Percentiles rank a stretch among this genome's conserved stretches.
Conservation (phyloP, 2,329 filamentous ascomycete genomes). For the Ascochyta pisi region DNA sequence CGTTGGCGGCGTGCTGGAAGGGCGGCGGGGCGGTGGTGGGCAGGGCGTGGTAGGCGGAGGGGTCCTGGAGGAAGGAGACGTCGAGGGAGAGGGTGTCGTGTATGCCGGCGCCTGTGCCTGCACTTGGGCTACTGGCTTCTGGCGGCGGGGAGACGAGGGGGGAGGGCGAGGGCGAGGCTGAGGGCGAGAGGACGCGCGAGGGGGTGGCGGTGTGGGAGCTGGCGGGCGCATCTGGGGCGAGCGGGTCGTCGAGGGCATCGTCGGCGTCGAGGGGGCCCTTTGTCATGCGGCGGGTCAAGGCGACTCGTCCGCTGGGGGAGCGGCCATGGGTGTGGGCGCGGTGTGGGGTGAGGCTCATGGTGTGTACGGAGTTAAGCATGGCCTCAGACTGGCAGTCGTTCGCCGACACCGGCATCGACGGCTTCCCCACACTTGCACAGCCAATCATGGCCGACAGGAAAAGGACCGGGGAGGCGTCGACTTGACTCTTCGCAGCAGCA, state of each 20-base stretch:
- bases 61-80: conserved; percentile 70
- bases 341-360: conserved; percentile 22
- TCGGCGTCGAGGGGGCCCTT: conserved; percentile 75
- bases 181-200: conserved; percentile 3
- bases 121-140: conserved; percentile 22
- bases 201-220: conserved; percentile 4
- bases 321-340: conserved; percentile 39
- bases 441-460: neutral
- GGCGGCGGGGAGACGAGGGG: conserved; percentile 43
- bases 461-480: neutral
- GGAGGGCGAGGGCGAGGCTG: conserved; percentile 35
- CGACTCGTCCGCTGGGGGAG: conserved; percentile 51
- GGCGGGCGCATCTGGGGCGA: neutral
- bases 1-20: conserved; percentile 72
- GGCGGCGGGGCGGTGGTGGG: conserved; percentile 67
- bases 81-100: conserved; percentile 7
- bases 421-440: conserved; percentile 2
- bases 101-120: neutral
- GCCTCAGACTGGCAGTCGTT: too few species aligned
- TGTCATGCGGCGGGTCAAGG: conserved; percentile 72
- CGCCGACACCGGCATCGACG: neutral
- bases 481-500: conserved; percentile 12
- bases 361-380: neutral
- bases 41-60: conserved; percentile 83
- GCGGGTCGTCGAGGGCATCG: conserved; percentile 12